Evolutionary conservation across 805 yeast genomes (phyloP), one percentile per base, ranked within the genome.

Genomic region (Sugiyamaella americana): DNA sequence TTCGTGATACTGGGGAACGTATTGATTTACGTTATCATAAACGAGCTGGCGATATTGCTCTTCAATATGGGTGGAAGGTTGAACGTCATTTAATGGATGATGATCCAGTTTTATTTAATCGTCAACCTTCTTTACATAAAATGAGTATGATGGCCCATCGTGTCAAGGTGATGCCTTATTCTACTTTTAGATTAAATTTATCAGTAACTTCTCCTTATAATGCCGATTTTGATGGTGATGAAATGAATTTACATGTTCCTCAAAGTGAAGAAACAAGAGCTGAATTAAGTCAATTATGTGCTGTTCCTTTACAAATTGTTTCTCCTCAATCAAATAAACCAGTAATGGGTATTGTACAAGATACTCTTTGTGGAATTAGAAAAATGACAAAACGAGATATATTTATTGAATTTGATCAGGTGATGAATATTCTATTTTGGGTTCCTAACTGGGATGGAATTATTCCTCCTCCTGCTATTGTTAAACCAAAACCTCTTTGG

Each of bases 61-160:
- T 93, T 55, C 98, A 94, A 66, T 93, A 93, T 60, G 98, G 98
- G 43, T 94, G 98, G 98, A 88, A 87, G 66, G 98, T 93, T 51
- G 98, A 93, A 67, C 87, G 99, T 66, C 99, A 93, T 66, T 76
- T 93, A 58, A 87, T 88, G 85, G 99, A 93, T 67, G 79, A 88
- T 60, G 99, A 93, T 65, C 98, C 98, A 2, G 98, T 93, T 29
- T 75, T 93, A 59, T 93, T 93, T 75, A 93, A 93, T 67, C 95
- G 99, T 75, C 99, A 93, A 73, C 99, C 99, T 42, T 93, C 98
- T 40, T 75, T 93, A 67, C 99, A 93, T 72, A 93, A 94, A 68
- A 93, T 93, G 98, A 91, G 98, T 46, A 93, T 93, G 98, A 93
- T 93, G 98, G 95, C 96, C 16, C 99, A 93, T 66, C 79, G 96